Base-by-base conservation (phyloP, 306 rosid genomes). In the Cucurbita pepo region DNA sequence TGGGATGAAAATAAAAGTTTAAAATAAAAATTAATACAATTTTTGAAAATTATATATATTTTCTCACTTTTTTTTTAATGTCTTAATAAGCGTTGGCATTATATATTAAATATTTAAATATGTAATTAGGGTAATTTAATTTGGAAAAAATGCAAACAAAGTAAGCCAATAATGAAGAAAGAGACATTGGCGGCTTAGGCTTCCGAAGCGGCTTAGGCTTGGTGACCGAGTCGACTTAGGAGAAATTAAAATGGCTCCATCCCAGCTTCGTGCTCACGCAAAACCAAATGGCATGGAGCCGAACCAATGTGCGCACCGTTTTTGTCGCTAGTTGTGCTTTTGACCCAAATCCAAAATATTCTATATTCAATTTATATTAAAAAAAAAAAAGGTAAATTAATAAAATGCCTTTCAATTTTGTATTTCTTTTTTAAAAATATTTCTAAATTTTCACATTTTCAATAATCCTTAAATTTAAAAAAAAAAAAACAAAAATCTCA, bases 301-400 rank as follows among this genome's bases (percentile, higher is more conserved):
- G 21, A 44, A 66, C 41, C 72, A 66, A 56, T 21, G 21, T 45
- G 18, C 73, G 43, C 55, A 67, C 56, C 73, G 71, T 67, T 67
- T 66, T 67, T 67, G 73, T 67, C 56, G 40, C 56, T 47, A 67
- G 73, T 45, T 67, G 73, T 47, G 56, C 48, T 67, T 67, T 14
- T 66, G 7, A 66, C 55, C 41, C 19, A 44, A 64, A 45, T 66
- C 40, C 56, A 45, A 21, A 66, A 45, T 66, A 66, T 66, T 45
- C 72, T 10, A 3, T 58, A 22, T 7, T 40, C 15, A 5, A 5
- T 21, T 43, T 22, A 43, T 43, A 0, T 7, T 43, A 8, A 0
- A 7, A 7, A 8, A 6, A 45, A 47, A 12, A 11, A 47, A 3
- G 34, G 34, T 30, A 30, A 30, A 30, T 30, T 30, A 30, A 30